Conservation (phyloP, 306 rosid species). For the Begonia masoniana region DNA sequence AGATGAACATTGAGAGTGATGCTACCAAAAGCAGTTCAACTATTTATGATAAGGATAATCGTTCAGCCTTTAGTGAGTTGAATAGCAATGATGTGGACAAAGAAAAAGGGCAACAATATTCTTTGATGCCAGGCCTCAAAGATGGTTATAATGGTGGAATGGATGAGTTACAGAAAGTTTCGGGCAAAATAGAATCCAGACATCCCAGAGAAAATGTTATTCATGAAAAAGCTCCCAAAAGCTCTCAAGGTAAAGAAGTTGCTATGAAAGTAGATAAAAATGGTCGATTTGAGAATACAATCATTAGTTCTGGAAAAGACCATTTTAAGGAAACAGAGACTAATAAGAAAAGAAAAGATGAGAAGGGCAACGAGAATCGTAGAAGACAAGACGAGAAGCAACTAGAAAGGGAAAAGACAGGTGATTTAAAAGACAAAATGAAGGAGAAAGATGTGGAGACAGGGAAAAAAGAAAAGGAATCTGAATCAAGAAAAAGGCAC, state of each 20-base stretch:
- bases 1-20: slow-evolving; percentile 20
- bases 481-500: slow-evolving; percentile 59
- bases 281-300: slow-evolving; percentile 27
- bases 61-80: slow-evolving; percentile 11
- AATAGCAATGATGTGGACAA: slow-evolving; percentile 22
- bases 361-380: slow-evolving; percentile 39
- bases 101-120: slow-evolving; percentile 21
- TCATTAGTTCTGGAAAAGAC: slow-evolving; percentile 38
- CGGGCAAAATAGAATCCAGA: slow-evolving; percentile 24
- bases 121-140: slow-evolving; percentile 27
- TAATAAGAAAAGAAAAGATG: slow-evolving; percentile 40
- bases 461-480: slow-evolving; percentile 45
- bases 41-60: slow-evolving; percentile 2
- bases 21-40: slow-evolving; percentile 20
- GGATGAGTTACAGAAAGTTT: slow-evolving; percentile 24
- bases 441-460: slow-evolving; percentile 39
- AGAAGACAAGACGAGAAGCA: slow-evolving; percentile 50
- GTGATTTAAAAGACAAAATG: slow-evolving; percentile 42
- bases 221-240: slow-evolving; percentile 17
- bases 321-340: slow-evolving; percentile 33
- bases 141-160: slow-evolving; percentile 27
- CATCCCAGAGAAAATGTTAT: slow-evolving; percentile 21
- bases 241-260: slow-evolving; percentile 29
- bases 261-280: slow-evolving; percentile 32
- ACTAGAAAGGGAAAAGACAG: slow-evolving; percentile 42